Base-by-base conservation (phyloP, 208 protist species). In the Trypanosomatidae sp. region DNA sequence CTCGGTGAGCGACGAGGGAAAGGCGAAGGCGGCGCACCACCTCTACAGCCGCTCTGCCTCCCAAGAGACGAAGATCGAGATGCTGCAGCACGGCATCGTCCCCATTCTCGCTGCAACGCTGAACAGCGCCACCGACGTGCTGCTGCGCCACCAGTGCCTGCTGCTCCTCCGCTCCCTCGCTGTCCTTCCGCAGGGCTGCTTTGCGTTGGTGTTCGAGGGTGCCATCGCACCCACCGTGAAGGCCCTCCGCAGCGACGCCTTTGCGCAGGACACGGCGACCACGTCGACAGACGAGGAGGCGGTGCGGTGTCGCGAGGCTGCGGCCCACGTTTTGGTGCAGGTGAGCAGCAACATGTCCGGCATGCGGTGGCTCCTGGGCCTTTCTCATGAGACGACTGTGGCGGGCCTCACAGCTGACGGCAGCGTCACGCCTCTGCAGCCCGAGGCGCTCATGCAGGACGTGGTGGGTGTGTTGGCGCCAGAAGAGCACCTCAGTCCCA, bases 131-230 rank as follows among this genome's bases (percentile, higher is more conserved):
- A 17, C 66, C n/a, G 53, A 79, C 0, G 62, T 80, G 13, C 71
- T 89, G 22, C 78, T 97, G 47, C 75, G 79, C 44, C 84, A 89
- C 52, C 85, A 93, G 62, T 89, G 84, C 47, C 81, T 91, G 69
- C 75, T 82, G 4, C 76, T 97, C 39, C 79, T 97, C 55, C 84
- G 92, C 19, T 95, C 92, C 15, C 77, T 97, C 0, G 88, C 78
- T 15, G 71, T 90, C 8, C 68, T 97, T 10, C 81, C 92, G 47
- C 89, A 97, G 71, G 92, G 92, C 0, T 93, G 90, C 79, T 81
- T 81, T 30, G 73, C 76, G 58, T 73, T 97, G 5, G 77, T 95
- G 10, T 77, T 80, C 1, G 73, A 75, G 22, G 90, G 90, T 28
- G 90, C 84, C 55, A 39, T 93, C n/a, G 73, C 82, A 8, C 80